Percentiles rank a stretch among this genome's conserved stretches.
These are phyloP conservation scores for Phlebopus sp. DNA, from an alignment of 1,284 basidiomycete species.

Conservation along the genomic window DNA sequence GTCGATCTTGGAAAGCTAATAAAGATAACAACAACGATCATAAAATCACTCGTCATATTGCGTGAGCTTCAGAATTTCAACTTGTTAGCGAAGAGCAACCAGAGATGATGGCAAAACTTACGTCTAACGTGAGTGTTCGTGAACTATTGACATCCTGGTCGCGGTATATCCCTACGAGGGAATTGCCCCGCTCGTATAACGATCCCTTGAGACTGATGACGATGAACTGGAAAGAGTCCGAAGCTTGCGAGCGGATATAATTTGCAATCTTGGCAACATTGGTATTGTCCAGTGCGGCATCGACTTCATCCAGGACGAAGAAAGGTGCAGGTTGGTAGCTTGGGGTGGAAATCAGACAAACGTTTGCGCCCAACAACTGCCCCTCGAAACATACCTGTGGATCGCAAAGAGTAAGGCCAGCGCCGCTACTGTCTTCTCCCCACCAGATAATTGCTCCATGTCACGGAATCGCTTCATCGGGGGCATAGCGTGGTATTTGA, in stretches of 20 bases:
- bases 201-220: slow-evolving; percentile 95
- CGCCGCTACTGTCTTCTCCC: slow-evolving; percentile 98
- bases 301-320: slow-evolving; percentile 98
- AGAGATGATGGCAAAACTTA: slow-evolving; percentile 43
- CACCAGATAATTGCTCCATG: slow-evolving; percentile 98
- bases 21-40: slow-evolving; percentile 20
- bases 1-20: slow-evolving; percentile 20
- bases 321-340: slow-evolving; percentile 98
- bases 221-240: slow-evolving; percentile 87
- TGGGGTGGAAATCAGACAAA: slow-evolving; percentile 4
- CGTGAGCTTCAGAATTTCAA: slow-evolving; percentile 29
- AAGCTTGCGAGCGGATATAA: slow-evolving; percentile 82
- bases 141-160: slow-evolving; percentile 94
- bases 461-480: slow-evolving; percentile 99
- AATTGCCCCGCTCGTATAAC: slow-evolving; percentile 88
- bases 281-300: slow-evolving; percentile 94
- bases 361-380: neutral
- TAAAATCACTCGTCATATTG: slow-evolving; percentile 38
- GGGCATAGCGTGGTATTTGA: slow-evolving; percentile 99
- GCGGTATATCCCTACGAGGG: slow-evolving; percentile 90
- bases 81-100: slow-evolving; percentile 7
- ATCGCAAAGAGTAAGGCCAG: slow-evolving; percentile 95
- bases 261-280: slow-evolving; percentile 93
- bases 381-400: slow-evolving; percentile 60
- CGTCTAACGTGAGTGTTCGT: slow-evolving; percentile 84